These are phyloP conservation scores for Rhodotorula kratochvilovae DNA, from an alignment of 768 basidiomycete genomes.

Conservation along the genomic window DNA sequence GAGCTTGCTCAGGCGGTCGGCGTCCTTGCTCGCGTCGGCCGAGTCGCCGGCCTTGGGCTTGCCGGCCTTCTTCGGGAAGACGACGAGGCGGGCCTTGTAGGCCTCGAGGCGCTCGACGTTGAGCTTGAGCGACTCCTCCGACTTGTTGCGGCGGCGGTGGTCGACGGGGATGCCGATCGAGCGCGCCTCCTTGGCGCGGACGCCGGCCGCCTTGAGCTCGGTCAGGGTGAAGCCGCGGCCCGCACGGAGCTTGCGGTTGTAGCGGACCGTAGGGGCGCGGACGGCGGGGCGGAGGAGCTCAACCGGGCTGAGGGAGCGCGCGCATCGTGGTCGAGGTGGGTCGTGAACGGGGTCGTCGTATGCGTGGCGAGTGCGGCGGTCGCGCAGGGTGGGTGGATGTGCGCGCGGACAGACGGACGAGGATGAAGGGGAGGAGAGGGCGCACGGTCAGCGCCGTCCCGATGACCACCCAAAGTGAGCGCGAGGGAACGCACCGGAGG, in stretches of 20 bases:
- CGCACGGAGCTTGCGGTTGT: conserved; percentile 95
- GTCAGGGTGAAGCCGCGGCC: conserved; percentile 92
- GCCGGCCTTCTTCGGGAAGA: conserved; percentile 83
- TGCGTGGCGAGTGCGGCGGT: too few species aligned
- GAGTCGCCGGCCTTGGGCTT: conserved; percentile 97
- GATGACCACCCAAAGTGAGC: accelerated
- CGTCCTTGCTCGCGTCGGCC: conserved; percentile 76
- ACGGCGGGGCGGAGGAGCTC: conserved; percentile 92
- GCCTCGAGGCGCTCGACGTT: conserved; percentile 86
- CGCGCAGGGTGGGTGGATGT: not conserved
- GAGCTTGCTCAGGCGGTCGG: conserved; percentile 62
- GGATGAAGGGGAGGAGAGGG: not conserved
- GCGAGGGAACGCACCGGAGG: conserved; percentile 60
- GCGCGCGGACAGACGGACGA: too few species aligned
- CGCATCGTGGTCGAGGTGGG: too few species aligned
- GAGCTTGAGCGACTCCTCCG: conserved; percentile 90
- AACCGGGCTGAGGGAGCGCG: conserved; percentile 33
- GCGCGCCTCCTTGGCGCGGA: conserved; percentile 86
- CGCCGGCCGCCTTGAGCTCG: conserved; percentile 93
- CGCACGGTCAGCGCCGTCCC: not conserved
- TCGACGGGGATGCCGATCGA: conserved; percentile 93
- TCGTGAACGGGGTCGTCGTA: too few species aligned
- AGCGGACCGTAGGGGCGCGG: conserved; percentile 89
- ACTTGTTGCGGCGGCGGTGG: conserved; percentile 91
- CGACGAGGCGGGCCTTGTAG: conserved; percentile 85